A percentile compares a stretch with the other conserved stretches of the same genome.
These are phyloP conservation scores for Papilionanthe hybrid DNA, from an alignment of 116 monocot genomes.

Conservation along the genomic window DNA sequence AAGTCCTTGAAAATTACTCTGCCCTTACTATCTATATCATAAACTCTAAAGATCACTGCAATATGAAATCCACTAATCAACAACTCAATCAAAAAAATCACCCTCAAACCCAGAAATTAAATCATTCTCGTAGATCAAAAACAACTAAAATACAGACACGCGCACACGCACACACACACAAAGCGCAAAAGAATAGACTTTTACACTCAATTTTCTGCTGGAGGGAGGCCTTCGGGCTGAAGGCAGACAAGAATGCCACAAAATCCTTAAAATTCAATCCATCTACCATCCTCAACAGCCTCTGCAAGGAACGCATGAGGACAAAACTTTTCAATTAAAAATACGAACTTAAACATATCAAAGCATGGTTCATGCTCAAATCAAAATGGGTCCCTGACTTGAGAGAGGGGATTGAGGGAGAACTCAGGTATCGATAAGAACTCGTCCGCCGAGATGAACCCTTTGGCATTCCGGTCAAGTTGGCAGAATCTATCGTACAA, in stretches of 20 bases:
- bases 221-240: conserved; percentile 39
- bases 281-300: conserved; percentile 56
- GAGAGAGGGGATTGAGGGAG: conserved; percentile 67
- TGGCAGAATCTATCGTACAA: conserved; percentile 72
- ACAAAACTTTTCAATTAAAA: neutral
- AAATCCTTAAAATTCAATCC: conserved; percentile 81
- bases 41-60: conserved; percentile 65
- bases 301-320: conserved; percentile 24
- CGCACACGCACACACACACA: no score
- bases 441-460: conserved; percentile 71
- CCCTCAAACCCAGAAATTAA: no score
- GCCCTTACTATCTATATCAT: conserved; percentile 59
- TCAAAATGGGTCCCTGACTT: conserved; percentile 17
- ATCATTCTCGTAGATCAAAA: no score
- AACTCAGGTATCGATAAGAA: conserved; percentile 73
- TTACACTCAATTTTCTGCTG: conserved; percentile 65
- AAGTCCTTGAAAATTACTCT: conserved; percentile 59
- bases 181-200: neutral
- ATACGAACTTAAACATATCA: neutral
- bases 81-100: neutral
- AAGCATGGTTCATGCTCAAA: neutral
- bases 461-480: conserved; percentile 64
- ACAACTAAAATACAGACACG: neutral
- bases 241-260: conserved; percentile 66
- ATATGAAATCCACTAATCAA: neutral